These are phyloP conservation scores for Penicillium sp. DNA, from an alignment of 2,329 filamentous ascomycete genomes.

Conservation along the genomic window DNA sequence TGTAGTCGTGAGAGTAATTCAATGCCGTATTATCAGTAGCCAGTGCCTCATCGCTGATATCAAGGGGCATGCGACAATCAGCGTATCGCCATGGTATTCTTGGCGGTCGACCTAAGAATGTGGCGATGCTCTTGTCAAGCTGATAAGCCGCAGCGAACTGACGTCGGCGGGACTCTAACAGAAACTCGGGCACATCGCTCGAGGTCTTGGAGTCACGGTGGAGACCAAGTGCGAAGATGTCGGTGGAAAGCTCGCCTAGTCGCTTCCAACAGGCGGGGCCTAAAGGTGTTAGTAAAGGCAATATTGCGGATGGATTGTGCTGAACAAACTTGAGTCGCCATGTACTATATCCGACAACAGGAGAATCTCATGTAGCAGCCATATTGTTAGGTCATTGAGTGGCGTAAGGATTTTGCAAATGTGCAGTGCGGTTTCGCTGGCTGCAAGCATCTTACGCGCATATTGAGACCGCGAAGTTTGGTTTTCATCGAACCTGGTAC, in stretches of 20 bases:
- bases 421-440: constrained; percentile 38
- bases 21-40: constrained; percentile 6
- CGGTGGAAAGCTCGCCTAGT: constrained; percentile 27
- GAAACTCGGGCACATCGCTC: constrained; percentile 18
- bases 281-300: constrained; percentile 1
- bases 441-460: constrained; percentile 27
- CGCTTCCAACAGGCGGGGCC: constrained; percentile 27
- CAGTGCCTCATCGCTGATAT: constrained; percentile 25
- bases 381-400: constrained; percentile 38
- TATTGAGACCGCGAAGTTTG: constrained; percentile 17
- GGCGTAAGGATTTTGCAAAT: constrained; percentile 40
- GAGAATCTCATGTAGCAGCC: constrained; percentile 36
- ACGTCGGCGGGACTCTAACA: constrained; percentile 26
- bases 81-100: constrained; percentile 25
- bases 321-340: constrained; percentile 38
- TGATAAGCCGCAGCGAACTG: constrained; percentile 29
- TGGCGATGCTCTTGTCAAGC: constrained; percentile 30
- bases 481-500: constrained; percentile 11
- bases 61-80: constrained; percentile 24
- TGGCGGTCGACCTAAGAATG: constrained; percentile 29
- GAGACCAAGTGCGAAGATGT: constrained; percentile 28
- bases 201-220: constrained; percentile 23
- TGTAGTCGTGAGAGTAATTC: neutral
- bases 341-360: constrained; percentile 37
- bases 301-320: neutral